phyloP scores from a whole-genome alignment of 2,329 filamentous ascomycete species.

The Fusarium sp. region DNA sequence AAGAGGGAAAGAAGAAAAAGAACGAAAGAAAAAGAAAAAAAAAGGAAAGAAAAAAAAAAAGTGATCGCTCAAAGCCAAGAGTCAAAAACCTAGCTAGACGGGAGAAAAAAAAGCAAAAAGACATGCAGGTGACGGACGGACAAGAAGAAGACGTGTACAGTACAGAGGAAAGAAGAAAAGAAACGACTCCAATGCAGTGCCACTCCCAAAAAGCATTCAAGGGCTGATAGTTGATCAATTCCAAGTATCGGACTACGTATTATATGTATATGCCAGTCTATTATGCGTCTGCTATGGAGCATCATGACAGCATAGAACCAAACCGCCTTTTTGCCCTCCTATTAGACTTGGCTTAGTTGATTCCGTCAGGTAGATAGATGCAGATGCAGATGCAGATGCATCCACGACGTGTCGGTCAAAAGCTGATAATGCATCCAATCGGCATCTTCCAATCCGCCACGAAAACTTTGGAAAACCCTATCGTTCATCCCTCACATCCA shows the following conservation, averaged over 20 bases:
- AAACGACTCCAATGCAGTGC: background rate
- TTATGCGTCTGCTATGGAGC: constrained; percentile 19
- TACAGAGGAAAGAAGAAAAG: constrained; percentile 4
- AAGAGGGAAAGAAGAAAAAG: background rate
- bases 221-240: constrained; percentile 20
- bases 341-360: background rate
- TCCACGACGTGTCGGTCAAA: constrained; percentile 36
- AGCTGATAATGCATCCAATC: constrained; percentile 12
- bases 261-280: constrained; percentile 8
- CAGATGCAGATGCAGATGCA: constrained; percentile 21
- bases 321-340: constrained; percentile 3
- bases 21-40: background rate
- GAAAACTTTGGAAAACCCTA: constrained; percentile 8
- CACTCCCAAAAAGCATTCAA: constrained; percentile 3
- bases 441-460: constrained; percentile 2
- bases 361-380: background rate
- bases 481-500: constrained; percentile 34
- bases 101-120: constrained; percentile 26
- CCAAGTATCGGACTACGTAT: background rate
- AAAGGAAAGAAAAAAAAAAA: background rate
- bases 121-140: background rate
- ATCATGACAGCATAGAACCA: constrained; percentile 10
- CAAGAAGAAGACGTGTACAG: background rate
- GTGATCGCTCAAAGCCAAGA: constrained; percentile 3
- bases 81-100: background rate